Evolutionary conservation across 2,329 filamentous ascomycete species (phyloP).

Genomic region (Hypoxylon sp.): DNA sequence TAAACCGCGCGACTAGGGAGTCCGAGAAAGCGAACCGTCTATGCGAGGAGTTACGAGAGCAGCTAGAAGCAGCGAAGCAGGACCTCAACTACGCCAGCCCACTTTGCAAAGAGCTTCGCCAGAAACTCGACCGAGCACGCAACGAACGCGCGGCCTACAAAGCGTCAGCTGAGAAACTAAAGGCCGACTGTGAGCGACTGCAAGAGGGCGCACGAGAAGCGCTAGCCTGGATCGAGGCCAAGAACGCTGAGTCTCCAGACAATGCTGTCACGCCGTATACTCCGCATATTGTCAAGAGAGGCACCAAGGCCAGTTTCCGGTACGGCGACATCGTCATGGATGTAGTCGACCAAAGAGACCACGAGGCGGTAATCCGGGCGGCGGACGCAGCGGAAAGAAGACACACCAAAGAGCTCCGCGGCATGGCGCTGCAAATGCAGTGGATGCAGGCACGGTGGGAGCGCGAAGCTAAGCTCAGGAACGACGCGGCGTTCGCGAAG

Average conservation of each 20-base stretch:
- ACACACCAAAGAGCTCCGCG: conserved; percentile 82
- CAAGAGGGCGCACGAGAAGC: conserved; percentile 57
- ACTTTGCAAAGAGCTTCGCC: conserved; percentile 63
- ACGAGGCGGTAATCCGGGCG: conserved; percentile 66
- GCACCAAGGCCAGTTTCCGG: conserved; percentile 50
- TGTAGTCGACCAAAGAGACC: conserved; percentile 53
- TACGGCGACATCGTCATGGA: conserved; percentile 67
- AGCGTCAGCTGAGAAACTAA: conserved; percentile 66
- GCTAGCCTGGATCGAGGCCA: conserved; percentile 54
- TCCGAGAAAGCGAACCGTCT: conserved; percentile 66
- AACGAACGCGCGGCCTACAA: conserved; percentile 72
- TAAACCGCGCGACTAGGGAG: conserved; percentile 59
- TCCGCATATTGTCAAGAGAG: conserved; percentile 42
- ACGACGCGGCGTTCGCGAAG: conserved; percentile 88
- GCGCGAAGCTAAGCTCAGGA: conserved; percentile 83
- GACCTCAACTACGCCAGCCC: conserved; percentile 46
- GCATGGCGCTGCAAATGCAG: conserved; percentile 88
- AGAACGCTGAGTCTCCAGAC: conserved; percentile 48
- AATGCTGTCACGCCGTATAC: conserved; percentile 21
- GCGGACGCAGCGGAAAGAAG: conserved; percentile 74
- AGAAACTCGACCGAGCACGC: conserved; percentile 77
- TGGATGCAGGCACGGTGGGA: conserved; percentile 87
- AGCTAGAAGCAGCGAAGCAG: conserved; percentile 44
- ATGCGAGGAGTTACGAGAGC: conserved; percentile 56
- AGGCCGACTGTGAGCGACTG: conserved; percentile 64